These are phyloP conservation scores for Sporothrix sp. DNA, from an alignment of 2,329 filamentous ascomycete genomes.

Conservation along the genomic window DNA sequence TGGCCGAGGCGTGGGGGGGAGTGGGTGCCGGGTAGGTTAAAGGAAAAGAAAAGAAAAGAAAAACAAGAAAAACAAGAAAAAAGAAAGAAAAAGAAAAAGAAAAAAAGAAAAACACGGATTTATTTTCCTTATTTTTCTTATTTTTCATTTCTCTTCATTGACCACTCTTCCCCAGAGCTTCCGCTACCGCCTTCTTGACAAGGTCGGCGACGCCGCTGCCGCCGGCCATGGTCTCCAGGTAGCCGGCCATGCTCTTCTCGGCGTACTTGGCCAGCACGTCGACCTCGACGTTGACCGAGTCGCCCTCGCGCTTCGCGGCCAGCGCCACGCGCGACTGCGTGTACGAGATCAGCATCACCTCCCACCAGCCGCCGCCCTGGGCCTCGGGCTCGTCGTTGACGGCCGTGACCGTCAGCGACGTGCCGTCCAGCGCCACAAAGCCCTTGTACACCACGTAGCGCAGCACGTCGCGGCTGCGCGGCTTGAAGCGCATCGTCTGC, in stretches of 20 bases:
- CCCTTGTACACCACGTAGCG: conserved; percentile 93
- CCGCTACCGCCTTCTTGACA: conserved; percentile 64
- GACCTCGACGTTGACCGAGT: conserved; percentile 85
- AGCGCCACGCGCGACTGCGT: conserved; percentile 88
- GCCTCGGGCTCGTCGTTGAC: conserved; percentile 60
- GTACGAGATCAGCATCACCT: conserved; percentile 96
- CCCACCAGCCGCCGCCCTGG: conserved; percentile 60
- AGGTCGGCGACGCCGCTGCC: conserved; percentile 55
- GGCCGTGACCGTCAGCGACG: conserved; percentile 82
- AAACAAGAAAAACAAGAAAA: neutral
- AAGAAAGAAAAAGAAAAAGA: conserved; percentile 14
- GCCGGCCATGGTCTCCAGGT: conserved; percentile 49
- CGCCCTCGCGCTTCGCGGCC: conserved; percentile 66
- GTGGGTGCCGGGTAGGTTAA: conserved; percentile 28
- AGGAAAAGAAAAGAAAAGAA: neutral
- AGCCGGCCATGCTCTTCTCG: conserved; percentile 79
- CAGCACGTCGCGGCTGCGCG: conserved; percentile 54
- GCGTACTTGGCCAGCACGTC: conserved; percentile 81
- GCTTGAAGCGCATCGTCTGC: conserved; percentile 72
- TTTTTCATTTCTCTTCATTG: neutral
- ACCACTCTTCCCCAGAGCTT: conserved; percentile 38
- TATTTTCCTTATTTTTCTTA: neutral
- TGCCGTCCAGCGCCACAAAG: conserved; percentile 87
- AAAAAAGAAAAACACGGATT: neutral
- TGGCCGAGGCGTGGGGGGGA: conserved; percentile 64